Conservation (phyloP, 345 rosid species). For the Linum lewisii region DNA sequence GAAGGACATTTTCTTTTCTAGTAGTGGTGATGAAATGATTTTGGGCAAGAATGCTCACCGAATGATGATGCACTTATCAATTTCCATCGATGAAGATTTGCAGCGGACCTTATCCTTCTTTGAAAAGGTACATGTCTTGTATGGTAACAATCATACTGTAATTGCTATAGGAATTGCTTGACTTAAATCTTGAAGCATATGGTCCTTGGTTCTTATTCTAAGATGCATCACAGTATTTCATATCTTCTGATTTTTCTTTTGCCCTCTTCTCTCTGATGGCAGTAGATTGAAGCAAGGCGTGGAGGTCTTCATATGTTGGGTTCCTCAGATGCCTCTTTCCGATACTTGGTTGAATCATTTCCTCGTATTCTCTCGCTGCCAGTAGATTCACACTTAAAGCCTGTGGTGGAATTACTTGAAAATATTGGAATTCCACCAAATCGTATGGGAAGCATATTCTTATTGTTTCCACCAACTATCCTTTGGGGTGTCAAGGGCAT, state of each 20-base stretch:
- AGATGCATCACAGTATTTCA: not conserved
- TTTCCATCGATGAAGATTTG: slow-evolving; percentile 72
- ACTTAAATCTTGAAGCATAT: not conserved
- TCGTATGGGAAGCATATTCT: slow-evolving; percentile 33
- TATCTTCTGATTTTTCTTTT: not conserved
- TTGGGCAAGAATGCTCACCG: slow-evolving; percentile 50
- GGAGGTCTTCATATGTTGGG: slow-evolving; percentile 78
- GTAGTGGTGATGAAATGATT: slow-evolving; percentile 38
- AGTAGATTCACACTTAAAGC: slow-evolving; percentile 51
- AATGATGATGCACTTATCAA: slow-evolving; percentile 70
- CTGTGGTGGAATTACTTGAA: slow-evolving; percentile 41
- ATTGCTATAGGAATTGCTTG: not conserved
- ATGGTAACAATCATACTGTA: not conserved
- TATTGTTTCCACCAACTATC: slow-evolving; percentile 65
- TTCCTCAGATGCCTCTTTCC: slow-evolving; percentile 43
- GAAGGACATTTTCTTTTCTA: slow-evolving; percentile 72
- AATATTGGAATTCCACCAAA: slow-evolving; percentile 39
- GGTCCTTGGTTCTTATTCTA: not conserved
- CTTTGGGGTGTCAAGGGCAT: slow-evolving; percentile 30
- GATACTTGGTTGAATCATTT: slow-evolving; percentile 65
- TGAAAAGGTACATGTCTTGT: slow-evolving; percentile 51
- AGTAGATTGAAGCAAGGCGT: slow-evolving; percentile 82
- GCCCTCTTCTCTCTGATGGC: slow-evolving; percentile 8
- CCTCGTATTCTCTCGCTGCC: slow-evolving; percentile 65
- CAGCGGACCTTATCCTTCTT: slow-evolving; percentile 79